phyloP scores from a whole-genome alignment of 2,329 filamentous ascomycete species.

The Trichoderma polysporum region DNA sequence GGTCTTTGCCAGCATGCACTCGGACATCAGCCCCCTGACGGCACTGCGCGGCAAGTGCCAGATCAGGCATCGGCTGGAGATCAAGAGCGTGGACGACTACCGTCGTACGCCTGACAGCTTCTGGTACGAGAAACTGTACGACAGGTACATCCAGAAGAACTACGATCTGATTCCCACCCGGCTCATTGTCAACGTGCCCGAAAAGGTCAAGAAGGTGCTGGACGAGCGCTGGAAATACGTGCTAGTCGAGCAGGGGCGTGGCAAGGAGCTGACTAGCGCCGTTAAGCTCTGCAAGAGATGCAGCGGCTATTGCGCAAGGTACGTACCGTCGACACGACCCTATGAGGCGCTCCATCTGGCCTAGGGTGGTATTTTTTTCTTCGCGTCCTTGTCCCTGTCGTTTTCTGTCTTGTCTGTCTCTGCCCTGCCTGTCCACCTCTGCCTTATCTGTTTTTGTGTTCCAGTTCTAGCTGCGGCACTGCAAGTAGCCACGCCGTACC shows the following conservation, averaged over 20 bases:
- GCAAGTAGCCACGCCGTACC: conserved; percentile 1
- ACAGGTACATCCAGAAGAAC: conserved; percentile 96
- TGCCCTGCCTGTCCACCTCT: neutral
- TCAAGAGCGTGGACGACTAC: conserved; percentile 77
- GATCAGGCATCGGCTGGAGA: conserved; percentile 85
- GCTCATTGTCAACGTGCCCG: conserved; percentile 93
- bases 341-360: conserved; percentile 16
- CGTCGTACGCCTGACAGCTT: conserved; percentile 84
- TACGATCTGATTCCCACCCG: conserved; percentile 94
- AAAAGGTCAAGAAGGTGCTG: conserved; percentile 90
- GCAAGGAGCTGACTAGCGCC: conserved; percentile 92
- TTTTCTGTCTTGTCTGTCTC: conserved; percentile 3
- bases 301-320: conserved; percentile 86
- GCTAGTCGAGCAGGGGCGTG: conserved; percentile 86
- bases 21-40: conserved; percentile 88
- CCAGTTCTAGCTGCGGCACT: conserved; percentile 1
- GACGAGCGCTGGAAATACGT: conserved; percentile 97
- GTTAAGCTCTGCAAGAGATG: conserved; percentile 97
- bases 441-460: conserved; percentile 1
- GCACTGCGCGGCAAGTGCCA: conserved; percentile 91
- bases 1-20: conserved; percentile 97
- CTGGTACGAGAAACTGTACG: conserved; percentile 97
- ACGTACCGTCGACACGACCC: conserved; percentile 37
- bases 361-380: neutral
- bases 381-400: conserved; percentile 16